Percentiles rank a stretch among this genome's conserved stretches.
Evolutionary conservation across 352 stramenopile genomes (phyloP).

Genomic region (Pythium oligandrum): DNA sequence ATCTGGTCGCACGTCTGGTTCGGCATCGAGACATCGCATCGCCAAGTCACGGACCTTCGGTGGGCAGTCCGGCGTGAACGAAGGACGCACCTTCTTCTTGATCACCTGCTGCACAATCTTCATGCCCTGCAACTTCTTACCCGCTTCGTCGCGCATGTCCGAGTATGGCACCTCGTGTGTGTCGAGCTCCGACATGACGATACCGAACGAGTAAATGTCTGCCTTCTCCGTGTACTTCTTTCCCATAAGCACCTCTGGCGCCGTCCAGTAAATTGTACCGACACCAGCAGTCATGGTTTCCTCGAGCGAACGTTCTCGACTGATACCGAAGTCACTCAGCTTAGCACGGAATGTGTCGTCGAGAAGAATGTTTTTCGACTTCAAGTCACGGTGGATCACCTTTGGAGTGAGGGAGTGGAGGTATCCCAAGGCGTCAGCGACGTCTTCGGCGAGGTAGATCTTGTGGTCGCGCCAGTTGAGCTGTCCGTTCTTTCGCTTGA

Average conservation of each 20-base stretch:
- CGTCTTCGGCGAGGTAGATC: constrained; percentile 65
- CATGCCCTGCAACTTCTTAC: constrained; percentile 77
- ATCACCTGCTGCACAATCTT: constrained; percentile 86
- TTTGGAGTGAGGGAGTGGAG: constrained; percentile 65
- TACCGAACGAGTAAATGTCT: constrained; percentile 83
- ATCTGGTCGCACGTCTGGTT: constrained; percentile 63
- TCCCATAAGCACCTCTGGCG: constrained; percentile 73
- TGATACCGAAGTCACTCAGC: constrained; percentile 76
- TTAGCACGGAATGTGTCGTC: constrained; percentile 60
- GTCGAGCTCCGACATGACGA: constrained; percentile 79
- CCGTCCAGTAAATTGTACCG: constrained; percentile 83
- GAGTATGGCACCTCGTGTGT: constrained; percentile 76
- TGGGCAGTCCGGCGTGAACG: constrained; percentile 53
- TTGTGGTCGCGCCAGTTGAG: constrained; percentile 75
- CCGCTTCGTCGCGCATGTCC: constrained; percentile 64
- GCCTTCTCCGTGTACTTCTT: constrained; percentile 84
- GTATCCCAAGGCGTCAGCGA: constrained; percentile 68
- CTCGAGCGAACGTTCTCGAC: constrained; percentile 62
- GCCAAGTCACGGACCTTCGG: constrained; percentile 52
- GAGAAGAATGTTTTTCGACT: constrained; percentile 76
- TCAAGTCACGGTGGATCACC: constrained; percentile 80
- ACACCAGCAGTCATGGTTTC: constrained; percentile 83
- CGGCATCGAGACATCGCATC: constrained; percentile 54
- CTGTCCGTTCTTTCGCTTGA: constrained; percentile 60
- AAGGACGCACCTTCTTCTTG: constrained; percentile 55